Conservation (phyloP, 2,329 filamentous ascomycete species). For the Epichloe amarillans region DNA sequence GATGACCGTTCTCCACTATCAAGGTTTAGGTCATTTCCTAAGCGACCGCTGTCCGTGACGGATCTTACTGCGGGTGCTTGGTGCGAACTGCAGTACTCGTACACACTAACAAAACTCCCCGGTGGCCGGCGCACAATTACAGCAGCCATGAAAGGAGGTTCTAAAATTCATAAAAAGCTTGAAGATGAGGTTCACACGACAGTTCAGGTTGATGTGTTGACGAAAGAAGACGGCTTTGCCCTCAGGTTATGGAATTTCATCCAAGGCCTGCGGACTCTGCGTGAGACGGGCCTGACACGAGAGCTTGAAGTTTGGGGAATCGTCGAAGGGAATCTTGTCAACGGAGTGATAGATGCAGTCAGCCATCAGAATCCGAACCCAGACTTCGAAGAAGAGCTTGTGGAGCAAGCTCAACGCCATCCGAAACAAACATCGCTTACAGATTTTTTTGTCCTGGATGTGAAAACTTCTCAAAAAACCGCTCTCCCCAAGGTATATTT, state of each 20-base stretch:
- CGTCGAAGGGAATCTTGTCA: constrained; percentile 69
- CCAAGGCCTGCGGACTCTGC: constrained; percentile 63
- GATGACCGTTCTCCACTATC: constrained; percentile 48
- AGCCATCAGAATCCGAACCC: constrained; percentile 64
- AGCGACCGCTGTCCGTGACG: constrained; percentile 71
- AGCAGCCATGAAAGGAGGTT: constrained; percentile 71
- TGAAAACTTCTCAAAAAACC: constrained; percentile 2
- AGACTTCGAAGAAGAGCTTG: constrained; percentile 49
- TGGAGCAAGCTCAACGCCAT: constrained; percentile 14
- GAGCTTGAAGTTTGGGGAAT: constrained; percentile 79
- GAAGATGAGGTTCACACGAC: constrained; percentile 76
- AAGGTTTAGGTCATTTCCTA: constrained; percentile 64
- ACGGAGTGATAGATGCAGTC: constrained; percentile 80
- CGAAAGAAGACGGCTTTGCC: constrained; percentile 71
- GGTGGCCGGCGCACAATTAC: constrained; percentile 65
- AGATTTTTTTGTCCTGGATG: constrained; percentile 24
- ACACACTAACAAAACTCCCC: constrained; percentile 59
- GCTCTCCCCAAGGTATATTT: constrained; percentile 45
- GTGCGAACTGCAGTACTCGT: constrained; percentile 93
- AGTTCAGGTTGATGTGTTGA: constrained; percentile 57
- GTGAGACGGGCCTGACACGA: constrained; percentile 57
- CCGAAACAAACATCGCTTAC: constrained; percentile 26
- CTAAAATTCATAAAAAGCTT: constrained; percentile 64
- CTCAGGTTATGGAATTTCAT: constrained; percentile 83
- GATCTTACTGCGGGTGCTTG: constrained; percentile 82